Conservation (phyloP, 345 rosid genomes). For the Toxicodendron radicans region DNA sequence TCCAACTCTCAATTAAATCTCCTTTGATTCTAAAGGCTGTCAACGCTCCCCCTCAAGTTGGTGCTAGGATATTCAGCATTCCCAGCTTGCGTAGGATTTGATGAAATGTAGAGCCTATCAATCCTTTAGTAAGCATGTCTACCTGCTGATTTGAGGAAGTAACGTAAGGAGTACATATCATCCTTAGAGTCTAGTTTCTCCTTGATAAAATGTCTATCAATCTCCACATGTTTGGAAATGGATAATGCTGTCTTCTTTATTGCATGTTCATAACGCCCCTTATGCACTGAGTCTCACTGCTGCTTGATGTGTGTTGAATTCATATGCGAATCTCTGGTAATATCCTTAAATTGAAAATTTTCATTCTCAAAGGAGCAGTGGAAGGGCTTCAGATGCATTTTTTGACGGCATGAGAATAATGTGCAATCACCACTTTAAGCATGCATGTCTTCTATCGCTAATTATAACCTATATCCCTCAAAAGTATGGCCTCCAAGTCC, state of each 20-base stretch:
- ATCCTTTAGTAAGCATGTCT: no score
- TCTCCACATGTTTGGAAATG: background rate
- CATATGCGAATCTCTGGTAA: background rate
- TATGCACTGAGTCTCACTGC: background rate
- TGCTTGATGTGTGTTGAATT: background rate
- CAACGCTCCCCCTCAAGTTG: no score
- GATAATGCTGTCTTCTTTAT: background rate
- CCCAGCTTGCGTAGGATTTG: no score
- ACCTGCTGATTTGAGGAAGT: no score
- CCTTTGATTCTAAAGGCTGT: background rate
- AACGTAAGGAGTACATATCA: no score
- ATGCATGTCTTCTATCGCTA: background rate
- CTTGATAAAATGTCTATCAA: no score
- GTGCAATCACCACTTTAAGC: background rate
- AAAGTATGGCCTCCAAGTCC: background rate
- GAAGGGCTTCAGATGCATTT: background rate
- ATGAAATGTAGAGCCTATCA: no score
- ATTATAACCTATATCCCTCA: background rate
- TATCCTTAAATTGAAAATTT: background rate
- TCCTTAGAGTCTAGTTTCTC: no score
- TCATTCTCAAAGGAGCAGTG: background rate
- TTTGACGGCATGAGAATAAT: background rate
- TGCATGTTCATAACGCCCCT: background rate
- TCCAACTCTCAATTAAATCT: background rate
- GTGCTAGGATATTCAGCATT: no score